Percentiles rank a stretch among this genome's conserved stretches.
Conservation (phyloP, 148 eudicot genomes). For the Gaultheria prostrata region DNA sequence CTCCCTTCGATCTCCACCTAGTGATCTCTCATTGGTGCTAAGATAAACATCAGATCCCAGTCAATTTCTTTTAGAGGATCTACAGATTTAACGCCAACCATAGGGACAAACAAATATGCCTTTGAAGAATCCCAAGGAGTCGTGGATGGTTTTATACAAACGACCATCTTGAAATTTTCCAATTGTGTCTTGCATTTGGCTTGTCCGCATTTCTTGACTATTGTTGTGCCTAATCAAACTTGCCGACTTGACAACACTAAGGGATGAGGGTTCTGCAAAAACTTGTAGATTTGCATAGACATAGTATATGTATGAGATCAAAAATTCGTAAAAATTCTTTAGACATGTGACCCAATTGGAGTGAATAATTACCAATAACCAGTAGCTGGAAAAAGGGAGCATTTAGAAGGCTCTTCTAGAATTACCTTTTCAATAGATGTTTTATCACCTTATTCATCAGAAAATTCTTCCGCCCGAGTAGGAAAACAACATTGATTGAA, state of each 20-base stretch:
- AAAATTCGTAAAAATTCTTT: background rate
- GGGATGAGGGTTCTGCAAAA: conserved; percentile 91
- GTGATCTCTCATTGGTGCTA: conserved; percentile 90
- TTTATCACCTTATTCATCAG: background rate
- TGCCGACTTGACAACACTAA: conserved; percentile 72
- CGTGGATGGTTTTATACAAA: conserved; percentile 54
- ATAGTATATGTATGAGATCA: background rate
- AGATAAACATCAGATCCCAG: conserved; percentile 96
- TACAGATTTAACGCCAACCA: conserved; percentile 62
- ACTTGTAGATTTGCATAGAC: conserved; percentile 40
- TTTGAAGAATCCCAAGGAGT: conserved; percentile 98
- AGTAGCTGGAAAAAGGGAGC: background rate
- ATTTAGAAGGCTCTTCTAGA: background rate
- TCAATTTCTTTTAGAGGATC: conserved; percentile 67
- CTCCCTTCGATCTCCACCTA: conserved; percentile 96
- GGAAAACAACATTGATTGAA: conserved; percentile 70
- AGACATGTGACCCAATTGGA: background rate
- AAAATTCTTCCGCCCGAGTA: conserved; percentile 42
- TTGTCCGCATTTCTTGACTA: conserved; percentile 91
- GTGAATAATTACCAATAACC: background rate
- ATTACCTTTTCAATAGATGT: background rate
- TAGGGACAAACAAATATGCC: conserved; percentile 57
- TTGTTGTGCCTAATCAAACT: conserved; percentile 97
- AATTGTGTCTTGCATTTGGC: conserved; percentile 96
- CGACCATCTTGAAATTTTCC: conserved; percentile 91